Base-by-base conservation (phyloP, 768 basidiomycete species). In the Boletus subparvulus region DNA sequence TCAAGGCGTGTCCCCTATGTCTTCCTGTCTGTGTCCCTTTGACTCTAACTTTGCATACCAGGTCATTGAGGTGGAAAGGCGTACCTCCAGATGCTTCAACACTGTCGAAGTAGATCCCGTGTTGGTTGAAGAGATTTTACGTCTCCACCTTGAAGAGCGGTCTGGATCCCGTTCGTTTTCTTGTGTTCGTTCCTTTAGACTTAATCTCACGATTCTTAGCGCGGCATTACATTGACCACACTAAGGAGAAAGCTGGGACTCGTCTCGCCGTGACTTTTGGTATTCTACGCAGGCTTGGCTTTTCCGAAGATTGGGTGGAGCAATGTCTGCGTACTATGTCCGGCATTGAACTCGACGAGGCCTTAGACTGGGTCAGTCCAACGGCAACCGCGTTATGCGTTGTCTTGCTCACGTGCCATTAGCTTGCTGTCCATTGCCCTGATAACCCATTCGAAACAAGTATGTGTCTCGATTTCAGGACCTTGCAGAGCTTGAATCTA, bases 1-100 rank as follows among this genome's bases (percentile, higher is more conserved):
- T 90, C 60, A 91, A 90, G 85, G 95, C 88, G 63, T 41, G 66
- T 56, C 49, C 26, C 7, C 26, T 17, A 6, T 16, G 35, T 10
- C 14, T 21, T 35, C 13, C 40, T 42, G n/a, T 44, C 33, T 17
- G n/a, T 42, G 3, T 7, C 13, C 11, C 44, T 47, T 24, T 16
- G 19, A 41, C 21, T 33, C 50, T 58, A 13, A 67, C 36, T 7
- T 9, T 28, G 19, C 21, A 17, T 30, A 37, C 37, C 54, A 61
- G 95, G 76, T 80, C 26, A 84, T 96, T 51, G 92, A 95, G 61
- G 84, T 83, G 54, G 95, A 98, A 47, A 82, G 87, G 59, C 84
- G 91, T 13, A 78, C 83, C 59, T 81, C 93, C 2, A 83, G 80
- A 59, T 80, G 80, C 0, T 77, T 92, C 53, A 80, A 84, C 30